Evolutionary conservation across 2,329 filamentous ascomycete genomes (phyloP), one percentile per base, ranked within the genome.

Genomic region (Magnaporthiopsis rhizophila): DNA sequence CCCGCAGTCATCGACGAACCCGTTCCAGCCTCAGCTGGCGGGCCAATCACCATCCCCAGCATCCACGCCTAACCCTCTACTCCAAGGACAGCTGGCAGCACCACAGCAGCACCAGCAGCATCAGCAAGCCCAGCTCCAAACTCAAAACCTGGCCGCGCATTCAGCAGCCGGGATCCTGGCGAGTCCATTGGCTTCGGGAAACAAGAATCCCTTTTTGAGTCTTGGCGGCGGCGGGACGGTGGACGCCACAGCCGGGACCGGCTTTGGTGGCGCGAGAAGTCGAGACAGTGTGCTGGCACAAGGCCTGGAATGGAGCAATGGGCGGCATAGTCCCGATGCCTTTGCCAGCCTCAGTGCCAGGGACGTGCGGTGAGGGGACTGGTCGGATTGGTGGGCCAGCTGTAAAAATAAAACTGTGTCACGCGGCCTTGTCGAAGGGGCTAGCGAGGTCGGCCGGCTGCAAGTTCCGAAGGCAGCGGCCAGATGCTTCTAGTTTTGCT

Each of bases 251-350:
- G 21, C 63, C 66, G n/a, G 65, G 65, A 3, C 64, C 65, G 28
- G 45, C 63, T 11, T 57, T 64, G 6, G 64, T 65, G 71, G 72
- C 70, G 83, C 71, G 75, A 85, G 77, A 74, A 92, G 89, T 70
- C 83, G 89, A 61, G 90, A 92, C 71, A 92, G 89, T 73, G 85
- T 91, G 73, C 85, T 86, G 68, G 83, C 89, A 57, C 80, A 86
- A 74, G 85, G 85, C 64, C 83, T 87, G 79, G 81, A 84, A 59
- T 87, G 84, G 84, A 81, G 80, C 70, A 88, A 87, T 69, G 90
- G 90, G 12, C 80, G 90, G 58, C 89, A 92, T 71, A 92, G 89
- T 69, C 90, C 90, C 3, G 90, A 93, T 74, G 90, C 90, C 18
- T 93, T 92, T 80, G 86, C 89, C 2, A 90, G 88, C 62, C 78